Base-by-base conservation (phyloP, 495 filamentous ascomycete genomes). In the Trichocladium uniseriatum region DNA sequence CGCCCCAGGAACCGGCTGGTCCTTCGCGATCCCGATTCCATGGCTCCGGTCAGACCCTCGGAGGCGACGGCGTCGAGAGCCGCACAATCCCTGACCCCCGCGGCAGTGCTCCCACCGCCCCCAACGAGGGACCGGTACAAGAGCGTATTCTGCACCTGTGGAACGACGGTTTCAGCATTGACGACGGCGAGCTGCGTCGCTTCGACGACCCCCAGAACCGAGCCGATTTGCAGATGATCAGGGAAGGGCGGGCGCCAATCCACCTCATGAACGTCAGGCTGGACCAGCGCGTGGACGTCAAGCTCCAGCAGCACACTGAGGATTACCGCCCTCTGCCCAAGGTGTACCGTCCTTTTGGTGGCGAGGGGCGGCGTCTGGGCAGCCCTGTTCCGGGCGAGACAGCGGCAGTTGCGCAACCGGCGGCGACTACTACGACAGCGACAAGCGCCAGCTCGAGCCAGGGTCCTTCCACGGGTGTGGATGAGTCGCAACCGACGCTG, bases 141-240 rank as follows among this genome's bases (percentile, higher is more conserved):
- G 64, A 72, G 35, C 80, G 89, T 34, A 79, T 78, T 15, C 75
- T 98, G 34, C 89, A 95, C 57, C 83, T 98, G 52, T 98, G 92
- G 92, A 71, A 76, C 13, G 86, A 98, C 66, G 92, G 92, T 2
- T 95, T 97, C 60, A 95, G 88, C 38, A 82, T 98, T 31, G 94
- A 96, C 54, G 90, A 97, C 59, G 92, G 92, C 16, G 80, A 84
- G n/a, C 80, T 98, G 8, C 89, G 81, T 58, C 80, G 85, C 28
- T 90, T 87, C 47, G 87, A 94, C 56, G 90, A 97, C 62, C 89
- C 92, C 14, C 79, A 78, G 6, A 94, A 96, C 59, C 80, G 81
- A 16, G 79, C 79, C 21, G 86, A 89, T 45, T 71, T 98, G 18
- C 75, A 83, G 24, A 82, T 88, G 67, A 98, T 98, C 60, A 81